Conservation (phyloP, 1,284 basidiomycete genomes). For the Porogramme epimiltina region DNA sequence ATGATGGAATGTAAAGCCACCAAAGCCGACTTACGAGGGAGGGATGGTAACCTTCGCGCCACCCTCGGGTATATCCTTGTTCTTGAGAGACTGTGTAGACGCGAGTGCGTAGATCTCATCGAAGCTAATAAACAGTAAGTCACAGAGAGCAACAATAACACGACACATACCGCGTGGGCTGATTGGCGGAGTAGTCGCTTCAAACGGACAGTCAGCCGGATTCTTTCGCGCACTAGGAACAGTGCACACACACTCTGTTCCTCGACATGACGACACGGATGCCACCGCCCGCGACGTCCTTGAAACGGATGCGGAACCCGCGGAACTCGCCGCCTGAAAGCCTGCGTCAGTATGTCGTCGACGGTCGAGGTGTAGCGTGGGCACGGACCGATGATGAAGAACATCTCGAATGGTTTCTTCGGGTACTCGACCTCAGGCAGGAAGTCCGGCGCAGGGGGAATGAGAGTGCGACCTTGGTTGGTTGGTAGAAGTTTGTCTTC, state of each 20-base stretch:
- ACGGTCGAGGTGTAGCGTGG: no score
- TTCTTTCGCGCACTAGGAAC: neutral
- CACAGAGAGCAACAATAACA: no score
- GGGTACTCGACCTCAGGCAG: constrained; percentile 95
- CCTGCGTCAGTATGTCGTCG: no score
- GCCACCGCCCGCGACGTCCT: constrained; percentile 96
- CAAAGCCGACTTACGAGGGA: constrained; percentile 61
- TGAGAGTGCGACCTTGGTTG: constrained; percentile 95
- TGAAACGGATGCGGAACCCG: constrained; percentile 98
- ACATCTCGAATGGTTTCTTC: constrained; percentile 88
- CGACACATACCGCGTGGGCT: constrained; percentile 78
- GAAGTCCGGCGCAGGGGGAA: constrained; percentile 94
- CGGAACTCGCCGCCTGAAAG: constrained; percentile 81
- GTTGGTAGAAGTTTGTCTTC: constrained; percentile 99
- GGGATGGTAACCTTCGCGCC: constrained; percentile 98
- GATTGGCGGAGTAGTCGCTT: constrained; percentile 96
- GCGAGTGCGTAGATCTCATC: constrained; percentile 98
- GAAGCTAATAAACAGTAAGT: constrained; percentile 49
- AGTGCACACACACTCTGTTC: constrained; percentile 79
- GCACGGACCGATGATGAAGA: constrained; percentile 87
- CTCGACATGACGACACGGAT: constrained; percentile 95
- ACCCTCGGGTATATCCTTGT: constrained; percentile 98
- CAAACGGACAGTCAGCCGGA: neutral
- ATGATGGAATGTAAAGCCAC: neutral
- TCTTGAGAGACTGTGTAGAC: constrained; percentile 96